Evolutionary conservation across 371 early-diverging fungal genomes (phyloP), one percentile per base, ranked within the genome.

Genomic region (Neoconidiobolus thromboides): DNA sequence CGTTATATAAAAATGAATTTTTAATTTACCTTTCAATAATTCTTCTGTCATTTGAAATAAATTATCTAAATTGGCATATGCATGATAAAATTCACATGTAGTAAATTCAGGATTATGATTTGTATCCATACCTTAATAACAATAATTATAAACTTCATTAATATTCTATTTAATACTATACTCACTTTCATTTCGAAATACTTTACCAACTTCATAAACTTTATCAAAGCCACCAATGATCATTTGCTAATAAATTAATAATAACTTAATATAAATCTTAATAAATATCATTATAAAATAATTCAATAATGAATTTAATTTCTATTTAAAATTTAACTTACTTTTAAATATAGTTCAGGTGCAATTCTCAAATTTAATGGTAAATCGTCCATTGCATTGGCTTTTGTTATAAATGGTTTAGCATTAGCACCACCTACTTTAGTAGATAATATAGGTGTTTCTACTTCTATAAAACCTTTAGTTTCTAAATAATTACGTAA

Each of bases 51-150:
- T 80, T 0, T 69, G 62, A 71, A 94, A 85, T 50, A 93, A 63
- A 48, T 80, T 78, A 9, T 91, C 85, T 37, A 93, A 72, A 60
- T 87, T 83, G 3, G 90, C 83, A 66, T 92, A 98, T 0, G 99
- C 93, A 79, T 87, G 79, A 72, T 99, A 99, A 64, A 94, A 90
- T 68, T 99, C 99, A 66, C 89, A 89, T 0, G 93, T 89, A 2
- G 98, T 95, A 70, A 98, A 98, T 69, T 99, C 99, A 14, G 99
- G 99, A 64, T 96, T 97, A 63, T 99, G 99, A 43, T 90, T 89
- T 7, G 86, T 78, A 73, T 99, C 99, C 44, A 98, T 86, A 3
- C 95, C 95, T 72, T 26, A 26, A 26, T 26, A 26, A 26, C 26
- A 26, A 26, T 26, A 26, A 26, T 26, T 26, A 26, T 26, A 26